A percentile compares a stretch with the other conserved stretches of the same genome.
These are phyloP conservation scores for Quercus lobata DNA, from an alignment of 331 rosid genomes.

Conservation along the genomic window DNA sequence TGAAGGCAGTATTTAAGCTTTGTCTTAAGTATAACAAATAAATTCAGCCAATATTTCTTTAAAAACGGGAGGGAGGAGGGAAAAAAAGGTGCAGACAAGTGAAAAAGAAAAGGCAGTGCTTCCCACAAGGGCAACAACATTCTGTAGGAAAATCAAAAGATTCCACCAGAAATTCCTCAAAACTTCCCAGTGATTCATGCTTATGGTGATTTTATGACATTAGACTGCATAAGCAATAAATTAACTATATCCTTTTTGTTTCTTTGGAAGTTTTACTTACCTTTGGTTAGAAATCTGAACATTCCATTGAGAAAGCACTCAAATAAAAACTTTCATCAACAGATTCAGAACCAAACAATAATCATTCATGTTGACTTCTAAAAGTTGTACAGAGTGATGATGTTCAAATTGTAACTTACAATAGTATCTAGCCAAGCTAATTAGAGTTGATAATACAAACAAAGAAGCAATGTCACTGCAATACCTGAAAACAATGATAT, in stretches of 20 bases:
- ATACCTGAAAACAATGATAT: neutral
- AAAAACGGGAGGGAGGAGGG: neutral
- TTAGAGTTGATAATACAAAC: neutral
- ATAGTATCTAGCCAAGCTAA: neutral
- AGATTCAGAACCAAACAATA: neutral
- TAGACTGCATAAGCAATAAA: neutral
- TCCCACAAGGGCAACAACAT: neutral
- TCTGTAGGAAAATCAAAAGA: neutral
- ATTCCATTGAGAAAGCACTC: neutral
- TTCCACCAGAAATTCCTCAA: neutral
- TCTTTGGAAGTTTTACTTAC: neutral
- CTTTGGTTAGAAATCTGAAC: neutral
- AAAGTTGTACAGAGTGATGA: neutral
- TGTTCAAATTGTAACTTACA: neutral
- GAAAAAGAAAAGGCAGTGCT: neutral
- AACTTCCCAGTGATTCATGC: neutral
- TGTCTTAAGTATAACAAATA: neutral
- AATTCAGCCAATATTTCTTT: neutral
- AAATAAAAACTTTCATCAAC: neutral
- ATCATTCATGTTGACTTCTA: neutral
- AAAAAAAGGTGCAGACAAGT: too few relatives aligned
- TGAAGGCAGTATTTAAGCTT: neutral
- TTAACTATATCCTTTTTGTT: neutral
- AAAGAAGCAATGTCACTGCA: neutral
- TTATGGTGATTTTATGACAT: slow-evolving; percentile 20